phyloP scores from a whole-genome alignment of 306 rosid genomes.

The Datisca glomerata region DNA sequence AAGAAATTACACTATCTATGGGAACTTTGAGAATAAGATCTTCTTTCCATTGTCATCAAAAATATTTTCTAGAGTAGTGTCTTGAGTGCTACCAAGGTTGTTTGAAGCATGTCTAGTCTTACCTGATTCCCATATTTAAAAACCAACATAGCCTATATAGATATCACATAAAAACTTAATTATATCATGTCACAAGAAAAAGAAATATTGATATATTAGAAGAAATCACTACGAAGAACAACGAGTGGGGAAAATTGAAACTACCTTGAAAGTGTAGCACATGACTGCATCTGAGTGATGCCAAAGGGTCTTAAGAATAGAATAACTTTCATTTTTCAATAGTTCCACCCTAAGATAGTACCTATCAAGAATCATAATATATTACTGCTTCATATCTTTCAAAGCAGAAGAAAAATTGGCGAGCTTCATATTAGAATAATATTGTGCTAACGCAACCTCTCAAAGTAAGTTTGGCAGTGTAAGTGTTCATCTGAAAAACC shows the following conservation, averaged over 20 bases:
- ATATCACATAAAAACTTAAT: too few species aligned
- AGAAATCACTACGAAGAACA: too few species aligned
- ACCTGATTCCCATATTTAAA: slow-evolving; percentile 92
- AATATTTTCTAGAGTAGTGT: slow-evolving; percentile 76
- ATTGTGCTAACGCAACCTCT: too few species aligned
- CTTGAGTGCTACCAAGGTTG: slow-evolving; percentile 94
- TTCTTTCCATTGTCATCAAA: slow-evolving; percentile 95
- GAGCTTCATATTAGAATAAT: too few species aligned
- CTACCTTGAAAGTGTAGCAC: slow-evolving; percentile 86
- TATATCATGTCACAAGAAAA: too few species aligned
- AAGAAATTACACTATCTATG: slow-evolving; percentile 98
- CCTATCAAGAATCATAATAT: slow-evolving; percentile 25
- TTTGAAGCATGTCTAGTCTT: slow-evolving; percentile 97
- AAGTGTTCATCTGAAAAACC: too few species aligned
- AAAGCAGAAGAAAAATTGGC: too few species aligned
- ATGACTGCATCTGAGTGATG: slow-evolving; percentile 84
- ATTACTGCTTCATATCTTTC: too few species aligned
- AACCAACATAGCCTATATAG: slow-evolving; percentile 66
- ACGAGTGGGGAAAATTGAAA: neutral
- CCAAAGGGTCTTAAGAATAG: slow-evolving; percentile 88
- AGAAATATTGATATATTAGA: too few species aligned
- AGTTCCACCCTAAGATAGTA: slow-evolving; percentile 80
- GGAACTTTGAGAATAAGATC: slow-evolving; percentile 70
- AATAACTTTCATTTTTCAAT: slow-evolving; percentile 63
- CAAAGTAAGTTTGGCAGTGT: too few species aligned